These are phyloP conservation scores for Pyrenochaeta sp. DNA, from an alignment of 2,329 filamentous ascomycete species.

Conservation along the genomic window DNA sequence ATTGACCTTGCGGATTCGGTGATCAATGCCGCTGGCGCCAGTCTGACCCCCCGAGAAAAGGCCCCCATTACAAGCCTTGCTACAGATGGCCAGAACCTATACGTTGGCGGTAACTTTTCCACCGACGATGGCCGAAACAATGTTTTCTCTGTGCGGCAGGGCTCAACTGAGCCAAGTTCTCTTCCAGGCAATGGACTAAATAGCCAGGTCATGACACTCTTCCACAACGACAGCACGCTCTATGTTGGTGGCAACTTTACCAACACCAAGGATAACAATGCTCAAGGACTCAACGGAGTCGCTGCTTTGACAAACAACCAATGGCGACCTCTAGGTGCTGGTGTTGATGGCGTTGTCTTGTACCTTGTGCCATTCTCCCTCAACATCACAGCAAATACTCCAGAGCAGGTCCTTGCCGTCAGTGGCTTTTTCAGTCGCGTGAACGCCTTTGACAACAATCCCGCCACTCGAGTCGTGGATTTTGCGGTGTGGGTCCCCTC, in stretches of 20 bases:
- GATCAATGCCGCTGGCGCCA: constrained; percentile 78
- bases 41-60: constrained; percentile 64
- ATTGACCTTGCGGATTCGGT: constrained; percentile 74
- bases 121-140: constrained; percentile 68
- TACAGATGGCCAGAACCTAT: constrained; percentile 68
- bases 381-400: constrained; percentile 74
- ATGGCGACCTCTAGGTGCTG: constrained; percentile 84
- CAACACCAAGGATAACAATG: constrained; percentile 70
- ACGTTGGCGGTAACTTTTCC: constrained; percentile 86
- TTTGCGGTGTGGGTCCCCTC: constrained; percentile 95
- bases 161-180: constrained; percentile 66
- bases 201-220: constrained; percentile 76
- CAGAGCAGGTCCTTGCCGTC: constrained; percentile 79
- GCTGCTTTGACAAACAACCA: constrained; percentile 75
- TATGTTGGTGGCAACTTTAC: constrained; percentile 90
- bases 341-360: constrained; percentile 81
- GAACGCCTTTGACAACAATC: constrained; percentile 70
- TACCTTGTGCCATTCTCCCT: constrained; percentile 79
- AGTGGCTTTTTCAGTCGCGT: constrained; percentile 82
- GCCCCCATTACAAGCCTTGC: constrained; percentile 77
- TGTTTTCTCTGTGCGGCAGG: constrained; percentile 73
- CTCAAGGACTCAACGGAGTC: constrained; percentile 74
- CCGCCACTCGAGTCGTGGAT: constrained; percentile 70
- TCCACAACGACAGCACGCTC: constrained; percentile 66
- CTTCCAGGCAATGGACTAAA: constrained; percentile 79